Evolutionary conservation across 371 early-diverging fungal species (phyloP), one percentile per base, ranked within the genome.

Genomic region (Choanephora cucurbitarum): DNA sequence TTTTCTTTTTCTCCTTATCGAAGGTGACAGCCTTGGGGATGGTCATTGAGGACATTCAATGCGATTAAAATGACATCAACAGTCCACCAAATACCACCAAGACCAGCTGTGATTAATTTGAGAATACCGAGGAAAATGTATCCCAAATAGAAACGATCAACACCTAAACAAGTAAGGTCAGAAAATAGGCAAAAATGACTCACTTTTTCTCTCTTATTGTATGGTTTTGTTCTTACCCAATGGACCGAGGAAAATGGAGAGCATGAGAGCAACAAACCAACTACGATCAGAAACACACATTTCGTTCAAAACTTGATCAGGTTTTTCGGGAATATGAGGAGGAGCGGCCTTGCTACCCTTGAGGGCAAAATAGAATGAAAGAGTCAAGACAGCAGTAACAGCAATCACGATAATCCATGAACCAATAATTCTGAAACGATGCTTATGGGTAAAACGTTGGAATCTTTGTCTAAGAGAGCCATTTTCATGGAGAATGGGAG

Each of bases 111-210:
- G 22, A 78, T n/a, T 11, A 78, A 58, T 51, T 74, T 74, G 18
- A 78, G 44, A 11, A 83, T 48, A 33, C 78, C 69, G 19, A 79
- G 63, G 67, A 82, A 70, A 34, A 83, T 64, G 33, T 82, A 81
- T 17, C 83, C 83, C 23, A 84, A 78, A 55, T 84, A 84, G 78
- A 84, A 84, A 52, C 85, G 82, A 67, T 84, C 85, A 32, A 84
- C 58, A 58, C 82, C 78, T 67, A 57, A 6, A 49, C 13, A 19
- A 32, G 5, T 41, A 5, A 41, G 5, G 45, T 10, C n/a, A n/a
- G n/a, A 42, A 1, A 8, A 24, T 41, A 3, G 17, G 2, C 9
- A 41, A 24, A n/a, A 14, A 52, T 9, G n/a, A 28, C 17, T 14
- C 28, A 14, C 9, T 18, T 21, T 55, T 45, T 52, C 41, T 18